These are phyloP conservation scores for Hypoxylon fuscum DNA, from an alignment of 495 filamentous ascomycete genomes.

Conservation along the genomic window DNA sequence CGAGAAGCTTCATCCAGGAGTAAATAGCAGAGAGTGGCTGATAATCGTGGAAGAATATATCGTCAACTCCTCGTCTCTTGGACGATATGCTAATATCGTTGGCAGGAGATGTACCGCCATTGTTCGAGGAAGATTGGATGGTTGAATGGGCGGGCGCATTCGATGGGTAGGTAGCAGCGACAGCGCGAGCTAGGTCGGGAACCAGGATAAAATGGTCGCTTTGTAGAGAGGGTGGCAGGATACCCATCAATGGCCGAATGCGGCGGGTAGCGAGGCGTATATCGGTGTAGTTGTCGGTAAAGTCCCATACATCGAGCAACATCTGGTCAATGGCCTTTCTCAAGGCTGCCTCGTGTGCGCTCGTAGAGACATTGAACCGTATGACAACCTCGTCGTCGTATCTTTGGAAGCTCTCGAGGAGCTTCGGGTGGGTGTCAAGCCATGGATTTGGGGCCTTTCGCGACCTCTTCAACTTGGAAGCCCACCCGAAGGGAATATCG, in stretches of 20 bases:
- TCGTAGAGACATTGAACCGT: constrained; percentile 79
- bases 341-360: constrained; percentile 75
- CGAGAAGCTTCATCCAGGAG: constrained; percentile 89
- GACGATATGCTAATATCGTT: constrained; percentile 18
- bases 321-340: constrained; percentile 77
- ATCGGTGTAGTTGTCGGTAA: constrained; percentile 84
- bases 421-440: constrained; percentile 45
- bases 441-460: constrained; percentile 31
- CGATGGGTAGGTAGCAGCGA: constrained; percentile 78
- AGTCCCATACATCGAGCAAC: constrained; percentile 90
- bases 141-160: constrained; percentile 34
- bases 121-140: constrained; percentile 34
- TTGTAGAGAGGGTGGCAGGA: constrained; percentile 80
- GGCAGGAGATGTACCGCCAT: constrained; percentile 29
- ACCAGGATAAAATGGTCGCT: constrained; percentile 78
- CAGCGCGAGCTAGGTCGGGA: constrained; percentile 79
- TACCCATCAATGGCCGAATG: constrained; percentile 80
- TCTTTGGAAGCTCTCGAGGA: constrained; percentile 43
- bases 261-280: constrained; percentile 81
- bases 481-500: constrained; percentile 23
- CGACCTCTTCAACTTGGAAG: constrained; percentile 20
- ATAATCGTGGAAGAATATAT: constrained; percentile 89
- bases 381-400: constrained; percentile 88
- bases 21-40: constrained; percentile 76
- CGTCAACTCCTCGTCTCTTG: constrained; percentile 52